phyloP scores from a whole-genome alignment of 257 asterid species.

The Solanum medicagineum region DNA sequence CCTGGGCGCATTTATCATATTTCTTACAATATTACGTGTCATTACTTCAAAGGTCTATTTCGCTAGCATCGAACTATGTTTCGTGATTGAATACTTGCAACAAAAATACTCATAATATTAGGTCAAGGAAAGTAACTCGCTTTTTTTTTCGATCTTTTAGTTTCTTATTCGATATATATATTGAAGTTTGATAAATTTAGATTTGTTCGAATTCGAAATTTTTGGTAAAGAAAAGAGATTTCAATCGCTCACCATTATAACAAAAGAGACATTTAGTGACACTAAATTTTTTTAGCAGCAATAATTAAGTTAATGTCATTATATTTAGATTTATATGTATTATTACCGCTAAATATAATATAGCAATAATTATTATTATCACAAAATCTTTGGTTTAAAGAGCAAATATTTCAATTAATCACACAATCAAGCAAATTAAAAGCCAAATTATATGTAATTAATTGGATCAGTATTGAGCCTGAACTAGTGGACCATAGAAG shows the following conservation, averaged over 20 bases:
- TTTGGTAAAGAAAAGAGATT: neutral
- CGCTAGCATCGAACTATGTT: neutral
- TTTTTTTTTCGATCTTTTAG: accelerated
- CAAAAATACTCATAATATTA: neutral
- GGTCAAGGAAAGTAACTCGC: neutral
- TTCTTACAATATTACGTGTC: neutral
- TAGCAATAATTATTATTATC: too few relatives aligned
- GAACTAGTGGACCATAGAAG: neutral
- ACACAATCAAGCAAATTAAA: neutral
- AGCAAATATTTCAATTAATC: neutral
- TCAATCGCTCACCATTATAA: too few relatives aligned
- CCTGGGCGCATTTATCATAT: neutral
- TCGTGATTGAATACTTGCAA: neutral
- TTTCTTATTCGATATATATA: neutral
- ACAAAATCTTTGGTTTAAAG: neutral
- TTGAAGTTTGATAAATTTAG: neutral
- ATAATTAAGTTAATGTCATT: too few relatives aligned
- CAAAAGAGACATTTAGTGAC: too few relatives aligned
- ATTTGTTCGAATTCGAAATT: neutral
- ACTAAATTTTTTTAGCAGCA: too few relatives aligned
- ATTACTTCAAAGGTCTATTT: neutral
- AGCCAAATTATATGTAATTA: neutral
- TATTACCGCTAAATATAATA: too few relatives aligned
- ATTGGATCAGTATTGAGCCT: neutral
- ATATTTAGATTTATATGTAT: too few relatives aligned